Evolutionary conservation across 2,329 filamentous ascomycete species (phyloP).

Genomic region (Alternaria ventricosa): DNA sequence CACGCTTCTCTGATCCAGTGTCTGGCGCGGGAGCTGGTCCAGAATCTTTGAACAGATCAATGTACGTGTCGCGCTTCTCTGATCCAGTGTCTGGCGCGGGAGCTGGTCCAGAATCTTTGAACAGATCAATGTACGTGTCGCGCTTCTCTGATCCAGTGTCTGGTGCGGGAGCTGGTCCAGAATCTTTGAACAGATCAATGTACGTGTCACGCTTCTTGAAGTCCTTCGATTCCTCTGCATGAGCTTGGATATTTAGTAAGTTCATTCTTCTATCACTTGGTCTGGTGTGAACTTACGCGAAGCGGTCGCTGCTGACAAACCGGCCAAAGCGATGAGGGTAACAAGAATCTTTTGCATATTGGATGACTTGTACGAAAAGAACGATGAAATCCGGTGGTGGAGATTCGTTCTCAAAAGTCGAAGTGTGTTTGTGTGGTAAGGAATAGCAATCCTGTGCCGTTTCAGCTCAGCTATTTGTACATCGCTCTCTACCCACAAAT

Average conservation of each 20-base stretch:
- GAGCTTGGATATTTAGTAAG: not conserved
- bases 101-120: no score
- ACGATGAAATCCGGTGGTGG: not conserved
- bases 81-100: no score
- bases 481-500: not conserved
- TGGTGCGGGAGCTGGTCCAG: not conserved
- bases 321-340: not conserved
- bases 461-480: not conserved
- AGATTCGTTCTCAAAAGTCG: not conserved
- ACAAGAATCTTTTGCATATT: not conserved
- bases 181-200: not conserved
- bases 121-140: no score
- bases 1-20: not conserved
- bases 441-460: not conserved
- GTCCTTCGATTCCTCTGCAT: not conserved
- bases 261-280: not conserved
- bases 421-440: not conserved
- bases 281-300: not conserved
- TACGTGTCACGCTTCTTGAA: not conserved
- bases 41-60: not conserved
- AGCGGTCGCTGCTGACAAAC: not conserved
- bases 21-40: not conserved
- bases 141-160: not conserved
- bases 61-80: no score
- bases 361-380: not conserved